phyloP scores from a whole-genome alignment of 2,329 filamentous ascomycete genomes.

The Colletotrichum ledebouriae region DNA sequence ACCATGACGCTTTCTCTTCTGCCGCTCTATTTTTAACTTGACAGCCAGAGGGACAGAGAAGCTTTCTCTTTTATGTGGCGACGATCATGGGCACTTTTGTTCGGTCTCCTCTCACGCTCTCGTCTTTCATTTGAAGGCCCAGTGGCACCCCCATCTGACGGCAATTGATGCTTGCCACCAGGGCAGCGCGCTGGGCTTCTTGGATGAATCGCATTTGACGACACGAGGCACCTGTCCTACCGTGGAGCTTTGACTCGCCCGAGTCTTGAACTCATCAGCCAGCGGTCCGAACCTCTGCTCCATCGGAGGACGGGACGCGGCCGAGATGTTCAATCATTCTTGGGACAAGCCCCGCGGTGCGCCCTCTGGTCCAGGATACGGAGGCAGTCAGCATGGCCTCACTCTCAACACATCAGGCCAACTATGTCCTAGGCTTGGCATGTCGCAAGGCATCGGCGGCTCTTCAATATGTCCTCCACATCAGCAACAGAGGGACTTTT shows the following conservation, averaged over 20 bases:
- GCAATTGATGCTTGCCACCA: conserved; percentile 49
- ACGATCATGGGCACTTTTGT: conserved; percentile 55
- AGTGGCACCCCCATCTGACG: conserved; percentile 37
- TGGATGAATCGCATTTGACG: conserved; percentile 43
- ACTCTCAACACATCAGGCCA: conserved; percentile 51
- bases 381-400: conserved; percentile 31
- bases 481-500: conserved; percentile 37
- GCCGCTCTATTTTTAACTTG: conserved; percentile 43
- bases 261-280: conserved; percentile 54
- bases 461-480: conserved; percentile 47
- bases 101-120: conserved; percentile 50
- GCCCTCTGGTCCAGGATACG: conserved; percentile 45
- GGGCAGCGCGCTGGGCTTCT: conserved; percentile 44
- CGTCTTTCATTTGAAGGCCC: conserved; percentile 51
- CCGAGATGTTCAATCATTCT: conserved; percentile 56
- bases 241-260: conserved; percentile 56
- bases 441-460: conserved; percentile 47
- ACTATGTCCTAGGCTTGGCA: conserved; percentile 51
- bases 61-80: conserved; percentile 47
- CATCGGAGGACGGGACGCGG: conserved; percentile 49
- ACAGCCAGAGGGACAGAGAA: conserved; percentile 31
- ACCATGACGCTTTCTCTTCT: conserved; percentile 43
- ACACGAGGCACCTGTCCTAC: conserved; percentile 49
- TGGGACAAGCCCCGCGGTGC: conserved; percentile 50
- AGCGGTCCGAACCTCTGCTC: conserved; percentile 51